Evolutionary conservation across 2,329 filamentous ascomycete species (phyloP).

Genomic region (Helotiales sp.): DNA sequence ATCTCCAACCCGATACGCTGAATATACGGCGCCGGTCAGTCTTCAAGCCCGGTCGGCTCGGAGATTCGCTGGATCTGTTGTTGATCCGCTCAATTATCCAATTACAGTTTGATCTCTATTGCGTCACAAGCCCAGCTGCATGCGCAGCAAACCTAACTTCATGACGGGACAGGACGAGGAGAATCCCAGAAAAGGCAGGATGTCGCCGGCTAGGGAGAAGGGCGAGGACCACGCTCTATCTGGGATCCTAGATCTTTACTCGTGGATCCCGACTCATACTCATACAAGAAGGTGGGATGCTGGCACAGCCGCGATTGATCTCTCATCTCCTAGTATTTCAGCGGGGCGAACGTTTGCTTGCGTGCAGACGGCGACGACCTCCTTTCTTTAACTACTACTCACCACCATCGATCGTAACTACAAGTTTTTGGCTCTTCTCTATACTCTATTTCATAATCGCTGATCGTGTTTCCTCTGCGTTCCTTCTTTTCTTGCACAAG

Average conservation of each 20-base stretch:
- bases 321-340: not conserved
- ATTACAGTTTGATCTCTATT: not conserved
- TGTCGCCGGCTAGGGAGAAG: not conserved
- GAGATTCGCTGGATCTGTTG: not conserved
- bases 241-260: not conserved
- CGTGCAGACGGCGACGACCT: not conserved
- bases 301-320: conserved; percentile 11
- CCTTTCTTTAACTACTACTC: not conserved
- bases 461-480: not conserved
- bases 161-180: not conserved
- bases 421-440: not conserved
- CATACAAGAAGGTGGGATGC: not conserved
- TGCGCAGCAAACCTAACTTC: not conserved
- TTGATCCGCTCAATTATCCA: not conserved
- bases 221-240: too few relatives aligned
- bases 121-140: not conserved
- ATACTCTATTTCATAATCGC: not conserved
- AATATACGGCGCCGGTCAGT: not conserved
- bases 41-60: not conserved
- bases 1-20: not conserved
- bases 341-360: not conserved
- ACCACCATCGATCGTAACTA: not conserved
- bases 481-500: not conserved
- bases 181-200: not conserved
- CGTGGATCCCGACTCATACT: not conserved